Evolutionary conservation across 495 filamentous ascomycete species (phyloP), one percentile per base, ranked within the genome.

Genomic region (Hyphodiscus hymeniophilus): DNA sequence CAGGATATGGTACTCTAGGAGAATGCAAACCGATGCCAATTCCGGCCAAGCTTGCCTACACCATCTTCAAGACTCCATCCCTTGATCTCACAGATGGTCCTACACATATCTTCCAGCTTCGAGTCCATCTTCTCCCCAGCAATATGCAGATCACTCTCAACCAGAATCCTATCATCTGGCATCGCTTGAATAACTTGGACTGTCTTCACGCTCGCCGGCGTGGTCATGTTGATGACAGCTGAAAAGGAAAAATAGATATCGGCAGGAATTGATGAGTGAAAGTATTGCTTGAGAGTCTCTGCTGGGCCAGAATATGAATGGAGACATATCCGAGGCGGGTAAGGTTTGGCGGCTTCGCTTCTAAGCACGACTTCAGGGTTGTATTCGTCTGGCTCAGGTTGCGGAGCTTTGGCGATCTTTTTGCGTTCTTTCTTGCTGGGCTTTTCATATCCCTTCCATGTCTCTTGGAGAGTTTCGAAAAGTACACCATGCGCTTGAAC

Each of bases 231-330:
- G 52, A 97, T 84, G 2, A 77, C 77, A 2, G 71, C 75, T 0
- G 89, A 95, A 57, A 97, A 96, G 0, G 89, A 95, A 57, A 92
- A 91, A 60, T 79, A 98, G 7, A 96, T 71, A 30, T 81, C 72
- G 2, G 80, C 80, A 0, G 94, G 90, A 17, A 92, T 77, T 0
- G 79, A 73, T 2, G 77, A 80, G 53, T 84, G 68, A 50, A 89
- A 63, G 52, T 94, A 96, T 61, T 91, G 88, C 38, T 74, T 84
- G 23, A 95, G 58, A 21, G 78, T 74, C 32, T 92, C 81, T 17
- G 76, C 64, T n/a, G 85, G 75, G 0, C 89, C 94, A 26, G 86
- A 89, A 61, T 87, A 98, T 0, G 89, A 95, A 64, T 98, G 92
- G 56, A 98, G 73, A 59, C 92, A 98, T 56, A 97, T 82, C 26